A percentile compares a stretch with the other conserved stretches of the same genome.
Conservation (phyloP, 1,284 basidiomycete genomes). For the Mycena citricolor region DNA sequence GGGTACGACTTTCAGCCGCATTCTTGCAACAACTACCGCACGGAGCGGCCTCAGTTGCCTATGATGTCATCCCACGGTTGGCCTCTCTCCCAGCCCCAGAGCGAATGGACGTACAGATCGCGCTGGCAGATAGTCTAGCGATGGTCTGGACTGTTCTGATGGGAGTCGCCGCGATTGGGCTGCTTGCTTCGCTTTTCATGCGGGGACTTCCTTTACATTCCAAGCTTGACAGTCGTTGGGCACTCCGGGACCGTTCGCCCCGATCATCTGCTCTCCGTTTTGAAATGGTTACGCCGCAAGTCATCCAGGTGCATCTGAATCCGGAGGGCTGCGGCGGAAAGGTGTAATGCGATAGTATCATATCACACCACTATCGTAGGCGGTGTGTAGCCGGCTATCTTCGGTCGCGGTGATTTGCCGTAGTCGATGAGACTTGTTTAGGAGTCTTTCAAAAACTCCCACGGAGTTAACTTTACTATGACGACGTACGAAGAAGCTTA, state of each 20-base stretch:
- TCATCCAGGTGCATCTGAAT: constrained; percentile 10
- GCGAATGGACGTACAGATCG: constrained; percentile 26
- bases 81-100: constrained; percentile 26
- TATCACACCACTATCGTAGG: no score
- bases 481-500: background rate
- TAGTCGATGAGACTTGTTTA: no score
- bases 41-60: constrained; percentile 25
- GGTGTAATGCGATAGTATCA: no score
- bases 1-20: constrained; percentile 16
- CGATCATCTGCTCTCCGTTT: constrained; percentile 5
- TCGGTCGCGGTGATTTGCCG: no score
- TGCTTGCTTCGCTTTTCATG: constrained; percentile 27
- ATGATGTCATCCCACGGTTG: constrained; percentile 33
- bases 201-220: constrained; percentile 10
- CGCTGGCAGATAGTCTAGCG: constrained; percentile 30
- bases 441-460: no score
- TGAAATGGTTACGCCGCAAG: constrained; percentile 3
- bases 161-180: constrained; percentile 28
- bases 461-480: constrained; percentile 16
- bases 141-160: constrained; percentile 32
- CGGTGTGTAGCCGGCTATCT: no score
- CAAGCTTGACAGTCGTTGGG: constrained; percentile 12
- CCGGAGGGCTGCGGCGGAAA: background rate
- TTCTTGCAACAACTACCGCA: constrained; percentile 23
- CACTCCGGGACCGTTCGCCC: constrained; percentile 26